Conservation (phyloP, 305 asterid genomes). For the Fraxinus nigra region DNA sequence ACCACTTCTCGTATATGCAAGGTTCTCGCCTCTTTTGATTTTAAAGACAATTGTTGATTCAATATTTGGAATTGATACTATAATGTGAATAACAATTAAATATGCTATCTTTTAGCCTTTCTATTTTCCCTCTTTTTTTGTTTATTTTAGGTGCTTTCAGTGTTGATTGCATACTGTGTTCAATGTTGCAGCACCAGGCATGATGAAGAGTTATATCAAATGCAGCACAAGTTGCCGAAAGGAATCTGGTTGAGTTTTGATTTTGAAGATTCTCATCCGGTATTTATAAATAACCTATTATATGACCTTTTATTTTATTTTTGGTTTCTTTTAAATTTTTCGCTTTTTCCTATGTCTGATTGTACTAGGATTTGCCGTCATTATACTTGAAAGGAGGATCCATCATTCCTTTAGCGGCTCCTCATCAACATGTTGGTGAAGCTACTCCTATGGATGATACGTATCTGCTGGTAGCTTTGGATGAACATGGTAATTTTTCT, state of each 20-base stretch:
- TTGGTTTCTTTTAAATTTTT: slow-evolving; percentile 12
- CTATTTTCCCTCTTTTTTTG: background rate
- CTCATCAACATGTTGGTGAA: slow-evolving; percentile 71
- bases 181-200: slow-evolving; percentile 57
- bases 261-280: slow-evolving; percentile 93
- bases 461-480: slow-evolving; percentile 68
- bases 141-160: background rate
- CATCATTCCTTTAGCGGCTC: slow-evolving; percentile 67
- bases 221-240: slow-evolving; percentile 66
- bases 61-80: background rate
- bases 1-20: slow-evolving; percentile 77
- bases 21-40: slow-evolving; percentile 43
- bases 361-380: slow-evolving; percentile 79
- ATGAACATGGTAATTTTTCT: slow-evolving; percentile 58
- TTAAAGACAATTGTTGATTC: background rate
- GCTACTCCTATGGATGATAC: slow-evolving; percentile 66
- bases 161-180: background rate
- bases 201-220: slow-evolving; percentile 51
- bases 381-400: slow-evolving; percentile 90
- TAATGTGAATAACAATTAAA: background rate
- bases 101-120: background rate
- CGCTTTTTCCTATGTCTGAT: slow-evolving; percentile 11
- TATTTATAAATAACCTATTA: slow-evolving; percentile 13
- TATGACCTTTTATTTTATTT: background rate
- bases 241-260: slow-evolving; percentile 89